A percentile compares a stretch with the other conserved stretches of the same genome.
Conservation (phyloP, 1,139 yeast species). For the Kazachstania sp. region DNA sequence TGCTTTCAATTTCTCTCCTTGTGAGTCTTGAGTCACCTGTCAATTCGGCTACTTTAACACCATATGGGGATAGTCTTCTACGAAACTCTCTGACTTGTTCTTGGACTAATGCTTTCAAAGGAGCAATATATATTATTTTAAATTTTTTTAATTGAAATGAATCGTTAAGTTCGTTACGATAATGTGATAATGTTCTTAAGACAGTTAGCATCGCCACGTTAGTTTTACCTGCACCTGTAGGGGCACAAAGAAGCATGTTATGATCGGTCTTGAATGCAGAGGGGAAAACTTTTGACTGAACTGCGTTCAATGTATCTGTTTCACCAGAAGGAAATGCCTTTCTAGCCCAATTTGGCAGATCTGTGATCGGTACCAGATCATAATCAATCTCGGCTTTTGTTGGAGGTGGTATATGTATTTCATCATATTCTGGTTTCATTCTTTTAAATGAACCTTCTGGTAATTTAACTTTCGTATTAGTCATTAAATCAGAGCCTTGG, state of each 20-base stretch:
- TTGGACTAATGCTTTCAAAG: slow-evolving; percentile 87
- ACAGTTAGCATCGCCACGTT: slow-evolving; percentile 85
- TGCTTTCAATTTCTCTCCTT: slow-evolving; percentile 63
- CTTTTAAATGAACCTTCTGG: slow-evolving; percentile 82
- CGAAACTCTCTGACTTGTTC: slow-evolving; percentile 88
- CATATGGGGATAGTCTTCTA: slow-evolving; percentile 57
- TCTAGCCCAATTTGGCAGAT: slow-evolving; percentile 76
- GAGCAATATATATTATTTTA: slow-evolving; percentile 87
- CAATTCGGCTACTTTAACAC: slow-evolving; percentile 71
- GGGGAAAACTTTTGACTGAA: slow-evolving; percentile 79
- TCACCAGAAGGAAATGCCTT: slow-evolving; percentile 64
- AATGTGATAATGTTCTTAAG: slow-evolving; percentile 51
- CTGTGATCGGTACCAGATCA: slow-evolving; percentile 49
- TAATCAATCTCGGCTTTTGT: slow-evolving; percentile 37
- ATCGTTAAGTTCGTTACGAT: slow-evolving; percentile 41
- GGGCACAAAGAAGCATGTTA: slow-evolving; percentile 83
- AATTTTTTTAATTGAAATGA: slow-evolving; percentile 46
- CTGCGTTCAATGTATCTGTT: slow-evolving; percentile 60
- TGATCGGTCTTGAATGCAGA: slow-evolving; percentile 62
- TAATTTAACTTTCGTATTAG: slow-evolving; percentile 52
- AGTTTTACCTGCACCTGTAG: slow-evolving; percentile 98
- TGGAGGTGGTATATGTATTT: slow-evolving; percentile 82
- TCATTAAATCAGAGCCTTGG: slow-evolving; percentile 63
- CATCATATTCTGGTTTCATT: slow-evolving; percentile 68
- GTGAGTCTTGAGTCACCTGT: slow-evolving; percentile 87